A percentile compares a stretch with the other conserved stretches of the same genome.
phyloP scores from a whole-genome alignment of 2,329 filamentous ascomycete species.

The Exophiala viscosa region DNA sequence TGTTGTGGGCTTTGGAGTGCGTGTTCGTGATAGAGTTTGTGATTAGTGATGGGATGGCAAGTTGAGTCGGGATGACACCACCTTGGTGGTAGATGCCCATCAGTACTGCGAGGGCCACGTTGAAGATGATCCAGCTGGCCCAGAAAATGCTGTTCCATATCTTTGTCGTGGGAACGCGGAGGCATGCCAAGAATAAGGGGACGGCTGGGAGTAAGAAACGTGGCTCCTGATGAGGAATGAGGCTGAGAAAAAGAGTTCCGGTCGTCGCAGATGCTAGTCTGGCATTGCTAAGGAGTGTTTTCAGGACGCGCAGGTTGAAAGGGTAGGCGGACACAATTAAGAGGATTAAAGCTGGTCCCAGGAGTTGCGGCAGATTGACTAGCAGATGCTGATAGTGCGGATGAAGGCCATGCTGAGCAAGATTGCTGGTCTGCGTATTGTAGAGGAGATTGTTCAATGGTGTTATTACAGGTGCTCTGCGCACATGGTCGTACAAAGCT shows the following conservation, averaged over 20 bases:
- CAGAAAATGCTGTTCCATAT: conserved; percentile 39
- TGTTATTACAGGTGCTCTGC: conserved; percentile 65
- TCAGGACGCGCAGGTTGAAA: conserved; percentile 31
- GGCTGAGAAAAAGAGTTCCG: conserved; percentile 42
- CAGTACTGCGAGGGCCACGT: conserved; percentile 44
- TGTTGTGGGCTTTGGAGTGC: conserved; percentile 23
- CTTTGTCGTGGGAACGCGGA: conserved; percentile 37
- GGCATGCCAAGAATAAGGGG: conserved; percentile 49
- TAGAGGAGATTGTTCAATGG: conserved; percentile 75
- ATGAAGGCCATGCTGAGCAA: conserved; percentile 72
- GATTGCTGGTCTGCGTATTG: conserved; percentile 66
- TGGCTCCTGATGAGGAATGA: conserved; percentile 51
- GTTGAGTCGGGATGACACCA: conserved; percentile 49
- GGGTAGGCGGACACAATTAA: conserved; percentile 46
- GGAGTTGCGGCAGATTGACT: conserved; percentile 66
- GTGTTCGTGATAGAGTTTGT: conserved; percentile 26
- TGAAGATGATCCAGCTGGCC: conserved; percentile 47
- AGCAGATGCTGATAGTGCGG: conserved; percentile 74
- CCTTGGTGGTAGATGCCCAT: conserved; percentile 55
- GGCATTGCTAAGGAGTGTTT: conserved; percentile 31
- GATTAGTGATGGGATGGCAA: conserved; percentile 40
- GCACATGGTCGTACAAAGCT: conserved; percentile 50
- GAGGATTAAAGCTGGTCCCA: conserved; percentile 65
- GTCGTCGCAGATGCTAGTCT: conserved; percentile 43
- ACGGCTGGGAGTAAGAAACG: conserved; percentile 51